Percentiles rank a stretch among this genome's conserved stretches.
phyloP scores from a whole-genome alignment of 2,329 filamentous ascomycete genomes.

The Fusarium veterinarium region DNA sequence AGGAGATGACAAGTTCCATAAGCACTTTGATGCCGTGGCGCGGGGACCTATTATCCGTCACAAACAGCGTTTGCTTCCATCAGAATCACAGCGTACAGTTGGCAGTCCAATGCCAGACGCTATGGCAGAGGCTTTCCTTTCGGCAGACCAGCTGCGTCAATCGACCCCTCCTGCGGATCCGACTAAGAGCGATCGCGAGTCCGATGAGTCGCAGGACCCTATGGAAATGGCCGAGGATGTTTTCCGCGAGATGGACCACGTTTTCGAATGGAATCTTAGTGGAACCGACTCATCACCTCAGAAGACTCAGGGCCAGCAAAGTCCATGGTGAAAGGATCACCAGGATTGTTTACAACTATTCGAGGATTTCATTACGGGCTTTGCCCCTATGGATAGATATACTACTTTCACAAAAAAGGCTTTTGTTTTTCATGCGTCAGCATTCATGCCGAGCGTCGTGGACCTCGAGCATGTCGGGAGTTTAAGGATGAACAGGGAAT shows the following conservation, averaged over 20 bases:
- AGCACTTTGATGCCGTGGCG: slow-evolving; percentile 62
- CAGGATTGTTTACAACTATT: background rate
- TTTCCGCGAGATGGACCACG: slow-evolving; percentile 52
- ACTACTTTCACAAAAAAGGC: too few species aligned
- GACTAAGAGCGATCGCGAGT: slow-evolving; percentile 17
- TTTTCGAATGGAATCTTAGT: slow-evolving; percentile 51
- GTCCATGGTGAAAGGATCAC: slow-evolving; percentile 40
- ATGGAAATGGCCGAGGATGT: slow-evolving; percentile 53
- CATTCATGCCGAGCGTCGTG: background rate
- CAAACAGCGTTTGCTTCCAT: slow-evolving; percentile 53
- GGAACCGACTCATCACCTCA: slow-evolving; percentile 11
- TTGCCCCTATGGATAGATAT: background rate
- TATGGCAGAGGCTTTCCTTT: slow-evolving; percentile 44
- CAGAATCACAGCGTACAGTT: slow-evolving; percentile 53
- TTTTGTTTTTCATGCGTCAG: slow-evolving; percentile 2
- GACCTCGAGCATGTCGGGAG: slow-evolving; percentile 17
- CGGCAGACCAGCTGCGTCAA: slow-evolving; percentile 38
- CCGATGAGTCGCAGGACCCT: slow-evolving; percentile 46
- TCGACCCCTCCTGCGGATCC: slow-evolving; percentile 5
- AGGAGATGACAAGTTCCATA: slow-evolving; percentile 55
- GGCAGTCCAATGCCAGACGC: slow-evolving; percentile 40
- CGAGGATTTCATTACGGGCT: background rate
- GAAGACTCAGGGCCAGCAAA: slow-evolving; percentile 39
- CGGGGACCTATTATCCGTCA: slow-evolving; percentile 45
- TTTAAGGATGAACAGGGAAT: slow-evolving; percentile 24